phyloP scores from a whole-genome alignment of 2,329 filamentous ascomycete genomes.

The Eutypa lata region DNA sequence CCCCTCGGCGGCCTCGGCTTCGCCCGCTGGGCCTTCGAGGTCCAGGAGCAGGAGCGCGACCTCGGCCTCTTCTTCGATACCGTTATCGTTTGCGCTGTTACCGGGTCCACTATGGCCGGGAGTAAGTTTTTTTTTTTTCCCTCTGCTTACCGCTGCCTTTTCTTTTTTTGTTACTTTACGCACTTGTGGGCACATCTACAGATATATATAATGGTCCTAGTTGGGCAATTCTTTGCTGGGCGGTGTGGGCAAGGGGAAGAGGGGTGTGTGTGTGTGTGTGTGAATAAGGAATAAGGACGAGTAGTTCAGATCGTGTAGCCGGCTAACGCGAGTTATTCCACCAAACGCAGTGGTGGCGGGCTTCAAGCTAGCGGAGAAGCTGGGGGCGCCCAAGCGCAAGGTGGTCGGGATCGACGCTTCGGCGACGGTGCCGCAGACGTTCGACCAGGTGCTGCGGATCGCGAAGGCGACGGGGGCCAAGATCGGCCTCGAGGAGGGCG shows the following conservation, averaged over 20 bases:
- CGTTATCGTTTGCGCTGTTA: slow-evolving; percentile 67
- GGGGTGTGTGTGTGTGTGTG: no score
- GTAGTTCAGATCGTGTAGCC: no score
- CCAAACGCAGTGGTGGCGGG: slow-evolving; percentile 65
- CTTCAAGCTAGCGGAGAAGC: slow-evolving; percentile 58
- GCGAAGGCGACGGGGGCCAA: slow-evolving; percentile 59
- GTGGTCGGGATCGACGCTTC: slow-evolving; percentile 67
- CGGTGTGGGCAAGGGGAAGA: no score
- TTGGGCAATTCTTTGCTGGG: no score
- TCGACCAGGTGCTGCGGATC: slow-evolving; percentile 64
- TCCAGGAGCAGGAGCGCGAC: slow-evolving; percentile 59
- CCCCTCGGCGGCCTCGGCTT: slow-evolving; percentile 68
- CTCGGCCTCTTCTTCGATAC: slow-evolving; percentile 65
- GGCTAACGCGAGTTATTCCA: no score
- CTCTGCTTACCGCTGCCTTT: neutral
- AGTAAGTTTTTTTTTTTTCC: slow-evolving; percentile 23
- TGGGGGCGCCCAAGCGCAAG: slow-evolving; percentile 43
- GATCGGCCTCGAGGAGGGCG: slow-evolving; percentile 58
- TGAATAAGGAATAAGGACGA: no score
- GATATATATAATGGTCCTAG: no score
- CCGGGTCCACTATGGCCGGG: slow-evolving; percentile 67
- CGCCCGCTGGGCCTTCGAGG: slow-evolving; percentile 68
- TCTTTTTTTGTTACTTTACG: neutral
- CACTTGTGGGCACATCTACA: no score
- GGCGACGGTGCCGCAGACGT: slow-evolving; percentile 58